These are phyloP conservation scores for Pelargonium australe DNA, from an alignment of 441 rosid species.

Conservation along the genomic window DNA sequence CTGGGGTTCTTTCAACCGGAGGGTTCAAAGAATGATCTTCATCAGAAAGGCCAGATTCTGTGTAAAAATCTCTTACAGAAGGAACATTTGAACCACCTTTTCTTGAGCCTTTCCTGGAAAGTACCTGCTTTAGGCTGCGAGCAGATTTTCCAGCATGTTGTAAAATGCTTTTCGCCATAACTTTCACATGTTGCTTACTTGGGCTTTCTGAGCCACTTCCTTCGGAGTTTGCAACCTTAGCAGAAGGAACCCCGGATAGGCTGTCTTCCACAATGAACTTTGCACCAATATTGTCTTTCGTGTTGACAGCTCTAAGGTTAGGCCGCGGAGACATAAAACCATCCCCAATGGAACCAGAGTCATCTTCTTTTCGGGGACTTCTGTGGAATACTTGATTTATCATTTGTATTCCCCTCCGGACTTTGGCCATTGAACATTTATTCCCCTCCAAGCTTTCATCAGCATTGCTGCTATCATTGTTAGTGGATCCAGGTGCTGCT, in stretches of 20 bases:
- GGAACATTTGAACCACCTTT: constrained; percentile 23
- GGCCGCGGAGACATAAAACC: constrained; percentile 37
- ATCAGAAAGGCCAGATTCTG: constrained; percentile 40
- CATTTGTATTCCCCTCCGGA: constrained; percentile 45
- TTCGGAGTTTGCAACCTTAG: constrained; percentile 36
- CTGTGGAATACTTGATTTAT: constrained; percentile 52
- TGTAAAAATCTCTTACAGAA: constrained; percentile 25
- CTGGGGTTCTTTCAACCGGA: constrained; percentile 21
- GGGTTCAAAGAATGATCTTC: constrained; percentile 34
- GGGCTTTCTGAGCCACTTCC: constrained; percentile 40
- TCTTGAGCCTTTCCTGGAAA: constrained; percentile 63
- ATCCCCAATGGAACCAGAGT: constrained; percentile 33
- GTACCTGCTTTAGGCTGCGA: constrained; percentile 41
- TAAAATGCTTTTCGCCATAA: constrained; percentile 51
- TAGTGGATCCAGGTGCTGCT: constrained; percentile 35
- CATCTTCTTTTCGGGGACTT: constrained; percentile 42
- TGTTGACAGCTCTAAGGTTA: constrained; percentile 46
- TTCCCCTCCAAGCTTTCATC: constrained; percentile 45
- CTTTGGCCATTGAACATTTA: constrained; percentile 23
- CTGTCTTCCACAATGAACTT: constrained; percentile 43
- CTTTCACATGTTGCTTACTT: constrained; percentile 44
- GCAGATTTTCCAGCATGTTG: constrained; percentile 72
- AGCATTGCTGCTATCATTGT: constrained; percentile 37
- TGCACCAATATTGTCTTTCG: constrained; percentile 35
- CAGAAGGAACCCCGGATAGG: constrained; percentile 30